Percentiles rank a stretch among this genome's conserved stretches.
Evolutionary conservation across 495 filamentous ascomycete genomes (phyloP).

Genomic region (Mycothermus thermophilus): DNA sequence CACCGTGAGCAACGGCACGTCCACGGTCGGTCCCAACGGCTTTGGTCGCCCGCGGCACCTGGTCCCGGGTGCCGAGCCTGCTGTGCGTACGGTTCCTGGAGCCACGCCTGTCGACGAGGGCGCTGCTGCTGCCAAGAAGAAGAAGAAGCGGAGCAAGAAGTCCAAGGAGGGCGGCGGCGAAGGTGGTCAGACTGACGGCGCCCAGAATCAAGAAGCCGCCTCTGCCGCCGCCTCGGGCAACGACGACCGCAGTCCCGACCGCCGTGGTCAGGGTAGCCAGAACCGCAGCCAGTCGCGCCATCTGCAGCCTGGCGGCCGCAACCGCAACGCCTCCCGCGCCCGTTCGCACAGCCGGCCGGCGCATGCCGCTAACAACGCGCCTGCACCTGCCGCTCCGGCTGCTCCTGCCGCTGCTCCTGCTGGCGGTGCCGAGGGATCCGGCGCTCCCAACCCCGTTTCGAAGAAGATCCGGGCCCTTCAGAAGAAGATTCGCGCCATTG

Average conservation of each 20-base stretch:
- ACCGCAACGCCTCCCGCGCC: conserved; percentile 31
- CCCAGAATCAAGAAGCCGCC: conserved; percentile 26
- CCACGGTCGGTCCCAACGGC: conserved; percentile 53
- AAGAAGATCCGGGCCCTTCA: conserved; percentile 85
- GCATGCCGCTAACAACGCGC: conserved; percentile 19
- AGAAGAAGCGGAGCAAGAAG: conserved; percentile 98
- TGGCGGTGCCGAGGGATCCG: conserved; percentile 20
- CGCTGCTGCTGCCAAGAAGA: conserved; percentile 88
- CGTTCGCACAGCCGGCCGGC: conserved; percentile 22
- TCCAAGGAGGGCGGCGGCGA: conserved; percentile 53
- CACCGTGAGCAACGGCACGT: conserved; percentile 59
- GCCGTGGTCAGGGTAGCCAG: conserved; percentile 34
- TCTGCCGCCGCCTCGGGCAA: conserved; percentile 25
- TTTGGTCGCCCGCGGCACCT: conserved; percentile 56
- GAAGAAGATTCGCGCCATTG: conserved; percentile 96
- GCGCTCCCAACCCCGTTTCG: conserved; percentile 35
- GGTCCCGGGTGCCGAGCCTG: conserved; percentile 40
- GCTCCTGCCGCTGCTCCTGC: conserved; percentile 27
- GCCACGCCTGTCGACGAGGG: conserved; percentile 51
- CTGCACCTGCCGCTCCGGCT: conserved; percentile 10
- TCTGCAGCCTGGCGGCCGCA: conserved; percentile 11
- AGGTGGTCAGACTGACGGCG: conserved; percentile 15
- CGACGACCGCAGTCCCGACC: conserved; percentile 52
- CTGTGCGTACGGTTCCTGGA: conserved; percentile 50
- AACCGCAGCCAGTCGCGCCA: not conserved